A percentile compares a stretch with the other conserved stretches of the same genome.
Evolutionary conservation across 2,329 filamentous ascomycete genomes (phyloP).

Genomic region (Fusarium sp.): DNA sequence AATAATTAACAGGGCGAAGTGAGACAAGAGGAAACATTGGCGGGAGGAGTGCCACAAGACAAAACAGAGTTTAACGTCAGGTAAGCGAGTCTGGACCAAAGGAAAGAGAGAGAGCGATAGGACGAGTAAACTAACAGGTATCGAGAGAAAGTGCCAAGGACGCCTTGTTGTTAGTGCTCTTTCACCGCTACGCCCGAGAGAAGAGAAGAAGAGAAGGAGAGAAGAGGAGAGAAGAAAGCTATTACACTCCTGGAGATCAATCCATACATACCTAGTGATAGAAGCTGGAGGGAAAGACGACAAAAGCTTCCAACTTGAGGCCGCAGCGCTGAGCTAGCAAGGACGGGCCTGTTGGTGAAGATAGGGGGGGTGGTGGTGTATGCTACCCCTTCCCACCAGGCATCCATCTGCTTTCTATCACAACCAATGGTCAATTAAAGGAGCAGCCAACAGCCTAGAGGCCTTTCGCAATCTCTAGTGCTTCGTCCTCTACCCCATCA

Average conservation of each 20-base stretch:
- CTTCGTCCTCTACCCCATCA: not conserved
- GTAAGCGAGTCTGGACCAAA: not conserved
- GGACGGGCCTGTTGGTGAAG: constrained; percentile 4
- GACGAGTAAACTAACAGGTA: not conserved
- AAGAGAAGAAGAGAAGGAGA: not conserved
- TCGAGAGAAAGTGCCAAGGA: not conserved
- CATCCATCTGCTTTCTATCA: not conserved
- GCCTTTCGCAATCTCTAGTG: not conserved
- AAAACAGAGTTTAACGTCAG: not conserved
- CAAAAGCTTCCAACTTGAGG: constrained; percentile 1
- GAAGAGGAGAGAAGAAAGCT: not conserved
- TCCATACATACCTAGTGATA: not conserved
- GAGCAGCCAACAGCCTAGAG: not conserved
- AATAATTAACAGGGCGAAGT: not conserved
- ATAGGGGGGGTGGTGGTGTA: constrained; percentile 17
- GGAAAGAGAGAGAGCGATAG: not conserved
- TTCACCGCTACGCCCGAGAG: constrained; percentile 15
- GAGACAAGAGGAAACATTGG: constrained; percentile 20
- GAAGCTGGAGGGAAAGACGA: not conserved
- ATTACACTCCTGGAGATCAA: no score
- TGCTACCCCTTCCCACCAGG: not conserved
- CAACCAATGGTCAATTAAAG: constrained; percentile 3
- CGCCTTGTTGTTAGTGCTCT: not conserved
- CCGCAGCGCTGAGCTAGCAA: not conserved
- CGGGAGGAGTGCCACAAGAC: not conserved